Conservation (phyloP, 345 rosid genomes). For the Euphorbia pulcherrima region DNA sequence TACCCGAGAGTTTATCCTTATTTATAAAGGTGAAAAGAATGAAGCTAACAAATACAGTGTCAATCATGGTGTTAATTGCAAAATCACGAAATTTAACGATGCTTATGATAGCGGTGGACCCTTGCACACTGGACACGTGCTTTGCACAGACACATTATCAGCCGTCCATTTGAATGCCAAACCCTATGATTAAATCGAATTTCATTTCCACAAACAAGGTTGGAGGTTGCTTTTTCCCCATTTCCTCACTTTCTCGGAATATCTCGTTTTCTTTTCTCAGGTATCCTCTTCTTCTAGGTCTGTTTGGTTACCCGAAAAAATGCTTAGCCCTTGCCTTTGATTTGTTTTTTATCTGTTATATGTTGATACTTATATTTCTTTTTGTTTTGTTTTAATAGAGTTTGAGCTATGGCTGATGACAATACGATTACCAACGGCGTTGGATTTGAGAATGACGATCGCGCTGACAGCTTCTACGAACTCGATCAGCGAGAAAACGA, state of each 20-base stretch:
- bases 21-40: no score
- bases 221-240: not conserved
- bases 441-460: slow-evolving; percentile 18
- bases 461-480: slow-evolving; percentile 30
- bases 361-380: not conserved
- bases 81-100: no score
- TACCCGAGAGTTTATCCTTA: no score
- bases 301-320: slow-evolving; percentile 7
- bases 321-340: not conserved
- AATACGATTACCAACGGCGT: slow-evolving; percentile 33
- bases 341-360: not conserved
- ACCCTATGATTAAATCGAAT: not conserved
- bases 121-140: not conserved
- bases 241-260: not conserved
- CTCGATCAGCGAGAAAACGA: slow-evolving; percentile 31
- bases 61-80: no score
- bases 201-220: not conserved
- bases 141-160: not conserved
- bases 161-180: not conserved
- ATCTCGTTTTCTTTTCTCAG: not conserved
- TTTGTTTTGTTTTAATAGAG: not conserved
- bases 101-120: not conserved
- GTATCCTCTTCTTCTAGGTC: not conserved
- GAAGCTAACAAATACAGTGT: no score
- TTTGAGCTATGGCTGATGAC: slow-evolving; percentile 42